These are phyloP conservation scores for Coemansia sp. DNA, from an alignment of 192 early-diverging fungal genomes.

Conservation along the genomic window DNA sequence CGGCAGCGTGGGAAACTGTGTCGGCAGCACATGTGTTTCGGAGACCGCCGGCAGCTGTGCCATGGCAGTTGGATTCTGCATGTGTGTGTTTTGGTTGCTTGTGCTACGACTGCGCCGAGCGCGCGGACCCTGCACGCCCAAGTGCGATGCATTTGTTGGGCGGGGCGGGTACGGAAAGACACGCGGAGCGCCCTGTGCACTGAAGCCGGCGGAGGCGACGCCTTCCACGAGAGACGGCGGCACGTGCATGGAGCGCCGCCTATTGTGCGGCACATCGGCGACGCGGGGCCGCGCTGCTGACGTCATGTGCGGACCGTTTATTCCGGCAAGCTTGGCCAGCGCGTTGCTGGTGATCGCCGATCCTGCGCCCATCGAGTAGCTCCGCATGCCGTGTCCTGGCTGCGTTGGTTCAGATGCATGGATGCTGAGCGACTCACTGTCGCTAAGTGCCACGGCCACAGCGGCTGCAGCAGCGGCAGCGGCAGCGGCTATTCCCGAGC, in stretches of 20 bases:
- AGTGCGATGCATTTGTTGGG: not conserved
- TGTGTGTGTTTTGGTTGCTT: slow-evolving; percentile 18
- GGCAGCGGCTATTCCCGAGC: slow-evolving; percentile 6
- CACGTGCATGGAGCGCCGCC: slow-evolving; percentile 51
- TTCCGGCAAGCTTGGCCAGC: not conserved
- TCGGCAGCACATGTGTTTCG: slow-evolving; percentile 9
- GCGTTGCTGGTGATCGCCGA: slow-evolving; percentile 2
- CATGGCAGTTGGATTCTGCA: not conserved
- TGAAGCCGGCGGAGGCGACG: slow-evolving; percentile 22
- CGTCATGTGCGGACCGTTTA: not conserved
- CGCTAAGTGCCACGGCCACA: slow-evolving; percentile 33
- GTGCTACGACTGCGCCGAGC: slow-evolving; percentile 35
- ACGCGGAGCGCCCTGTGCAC: not conserved
- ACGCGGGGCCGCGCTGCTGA: not conserved
- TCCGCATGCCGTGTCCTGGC: slow-evolving; percentile 10
- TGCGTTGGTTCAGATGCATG: slow-evolving; percentile 3
- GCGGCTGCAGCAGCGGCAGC: slow-evolving; percentile 34
- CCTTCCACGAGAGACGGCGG: slow-evolving; percentile 48
- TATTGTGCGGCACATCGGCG: slow-evolving; percentile 1
- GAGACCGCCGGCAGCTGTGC: slow-evolving; percentile 20
- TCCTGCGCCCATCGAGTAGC: slow-evolving; percentile 20
- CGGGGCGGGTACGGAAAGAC: slow-evolving; percentile 6
- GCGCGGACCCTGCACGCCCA: not conserved
- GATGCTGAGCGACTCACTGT: slow-evolving; percentile 12
- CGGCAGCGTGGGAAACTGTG: slow-evolving; percentile 6